phyloP scores from a whole-genome alignment of 164 flowering plant species.

The Nymphaea colorata region DNA sequence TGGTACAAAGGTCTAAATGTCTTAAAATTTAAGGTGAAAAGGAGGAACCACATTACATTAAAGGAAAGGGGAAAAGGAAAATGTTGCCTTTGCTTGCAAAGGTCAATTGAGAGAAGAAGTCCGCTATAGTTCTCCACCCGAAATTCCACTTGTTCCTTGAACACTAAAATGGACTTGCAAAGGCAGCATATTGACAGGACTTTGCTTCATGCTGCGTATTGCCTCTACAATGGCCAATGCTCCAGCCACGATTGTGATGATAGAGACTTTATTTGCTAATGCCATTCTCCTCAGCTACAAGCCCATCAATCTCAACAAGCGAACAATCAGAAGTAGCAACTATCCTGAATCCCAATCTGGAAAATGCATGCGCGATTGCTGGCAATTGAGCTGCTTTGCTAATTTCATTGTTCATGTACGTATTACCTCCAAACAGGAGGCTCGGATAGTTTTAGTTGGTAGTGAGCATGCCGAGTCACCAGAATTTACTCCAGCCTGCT shows the following conservation, averaged over 20 bases:
- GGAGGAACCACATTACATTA: no score
- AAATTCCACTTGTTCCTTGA: constrained; percentile 1
- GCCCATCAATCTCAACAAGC: constrained; percentile 71
- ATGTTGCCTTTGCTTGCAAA: no score
- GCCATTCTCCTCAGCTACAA: constrained; percentile 80
- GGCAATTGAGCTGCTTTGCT: constrained; percentile 69
- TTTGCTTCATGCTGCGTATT: constrained; percentile 57
- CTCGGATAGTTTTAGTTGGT: constrained; percentile 67
- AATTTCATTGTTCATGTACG: constrained; percentile 72
- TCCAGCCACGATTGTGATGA: constrained; percentile 81
- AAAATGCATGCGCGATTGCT: constrained; percentile 52
- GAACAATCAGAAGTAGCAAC: constrained; percentile 82
- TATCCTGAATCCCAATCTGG: constrained; percentile 49
- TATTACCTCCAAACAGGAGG: constrained; percentile 60
- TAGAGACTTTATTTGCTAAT: constrained; percentile 72
- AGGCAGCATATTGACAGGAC: constrained; percentile 54
- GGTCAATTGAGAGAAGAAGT: constrained; percentile 6
- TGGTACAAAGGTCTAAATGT: no score
- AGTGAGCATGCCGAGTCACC: constrained; percentile 89
- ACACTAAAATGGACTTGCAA: constrained; percentile 65
- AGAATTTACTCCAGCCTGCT: constrained; percentile 94
- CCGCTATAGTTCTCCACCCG: constrained; percentile 28
- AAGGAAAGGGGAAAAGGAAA: no score
- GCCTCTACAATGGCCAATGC: constrained; percentile 80
- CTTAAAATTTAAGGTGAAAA: no score